Base-by-base conservation (phyloP, 148 eudicot species). In the Persicaria maculosa region DNA sequence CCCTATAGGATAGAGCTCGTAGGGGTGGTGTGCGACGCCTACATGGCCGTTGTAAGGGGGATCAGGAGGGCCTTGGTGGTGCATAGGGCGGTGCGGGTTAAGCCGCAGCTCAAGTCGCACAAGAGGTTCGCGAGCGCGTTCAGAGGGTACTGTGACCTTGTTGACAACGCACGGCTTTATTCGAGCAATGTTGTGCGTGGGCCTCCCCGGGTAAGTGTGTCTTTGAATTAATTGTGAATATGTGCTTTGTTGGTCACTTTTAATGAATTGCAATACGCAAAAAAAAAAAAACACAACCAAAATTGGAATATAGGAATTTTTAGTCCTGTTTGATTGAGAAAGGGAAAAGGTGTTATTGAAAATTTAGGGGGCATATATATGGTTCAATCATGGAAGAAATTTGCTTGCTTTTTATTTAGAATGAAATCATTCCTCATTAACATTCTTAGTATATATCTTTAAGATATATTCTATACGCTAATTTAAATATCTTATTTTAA, bases 21-120 rank as follows among this genome's bases (percentile, higher is more conserved):
- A 70, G 98, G 98, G 74, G 98, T 94, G 68, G 89, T 91, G 77
- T 94, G 97, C 75, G 98, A 94, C 74, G 86, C 97, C 61, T 91
- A 82, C 83, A 77, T 91, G 46, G 97, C 98, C 61, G 96, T 94
- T 57, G 90, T 87, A 8, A 83, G 98, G 82, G 98, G 96, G 48
- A 94, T 94, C 72, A 91, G 98, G 89, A 87, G 98, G 80, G 97
- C 98, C 14, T 80, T 94, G 76, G 77, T 83, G 74, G 79, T 81
- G 5, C 83, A 88, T 62, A 89, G 98, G 77, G 98, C 98, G 45
- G 98, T 94, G 53, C 81, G 98, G 73, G 98, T 94, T 74, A 88
- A 88, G 57, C 83, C 97, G 81, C 98, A 94, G 57, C 55, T 94
- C 73, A 87, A 83, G 65, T 94, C 98, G 4, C 98, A 94, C 84